Evolutionary conservation across 768 basidiomycete genomes (phyloP).

Genomic region (Strobilomyces confusus): DNA sequence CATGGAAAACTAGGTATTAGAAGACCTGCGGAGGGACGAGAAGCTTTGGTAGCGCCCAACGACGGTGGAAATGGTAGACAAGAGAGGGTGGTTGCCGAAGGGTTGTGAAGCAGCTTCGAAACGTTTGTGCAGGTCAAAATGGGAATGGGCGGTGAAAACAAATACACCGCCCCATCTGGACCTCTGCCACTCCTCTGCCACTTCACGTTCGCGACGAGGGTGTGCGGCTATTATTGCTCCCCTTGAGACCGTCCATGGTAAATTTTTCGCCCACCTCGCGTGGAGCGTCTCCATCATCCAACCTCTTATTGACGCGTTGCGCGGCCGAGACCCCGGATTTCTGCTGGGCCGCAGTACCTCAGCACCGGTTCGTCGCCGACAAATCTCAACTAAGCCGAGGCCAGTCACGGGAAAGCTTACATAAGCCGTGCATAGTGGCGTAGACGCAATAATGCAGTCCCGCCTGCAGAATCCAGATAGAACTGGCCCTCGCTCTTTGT

Average conservation of each 20-base stretch:
- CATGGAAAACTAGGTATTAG: constrained; percentile 14
- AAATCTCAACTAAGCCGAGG: no score
- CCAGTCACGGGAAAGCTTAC: no score
- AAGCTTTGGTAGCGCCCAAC: constrained; percentile 9
- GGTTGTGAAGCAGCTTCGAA: constrained; percentile 21
- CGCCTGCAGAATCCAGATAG: no score
- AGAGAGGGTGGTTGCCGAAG: constrained; percentile 11
- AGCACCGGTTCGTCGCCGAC: background rate
- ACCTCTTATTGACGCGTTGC: background rate
- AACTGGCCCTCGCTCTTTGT: no score
- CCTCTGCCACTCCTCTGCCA: constrained; percentile 28
- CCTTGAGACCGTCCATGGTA: no score
- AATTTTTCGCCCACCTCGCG: no score
- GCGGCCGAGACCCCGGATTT: background rate
- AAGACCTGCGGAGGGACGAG: constrained; percentile 8
- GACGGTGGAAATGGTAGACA: constrained; percentile 4
- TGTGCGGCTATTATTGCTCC: no score
- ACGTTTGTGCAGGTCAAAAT: constrained; percentile 25
- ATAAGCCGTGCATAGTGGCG: no score
- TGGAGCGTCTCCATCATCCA: no score
- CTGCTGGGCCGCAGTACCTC: constrained; percentile 1
- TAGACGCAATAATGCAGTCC: no score
- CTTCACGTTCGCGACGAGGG: constrained; percentile 1
- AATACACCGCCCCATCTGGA: constrained; percentile 30
- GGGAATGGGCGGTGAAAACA: constrained; percentile 30